These are phyloP conservation scores for Pythium insidiosum DNA, from an alignment of 352 stramenopile genomes.

Conservation along the genomic window DNA sequence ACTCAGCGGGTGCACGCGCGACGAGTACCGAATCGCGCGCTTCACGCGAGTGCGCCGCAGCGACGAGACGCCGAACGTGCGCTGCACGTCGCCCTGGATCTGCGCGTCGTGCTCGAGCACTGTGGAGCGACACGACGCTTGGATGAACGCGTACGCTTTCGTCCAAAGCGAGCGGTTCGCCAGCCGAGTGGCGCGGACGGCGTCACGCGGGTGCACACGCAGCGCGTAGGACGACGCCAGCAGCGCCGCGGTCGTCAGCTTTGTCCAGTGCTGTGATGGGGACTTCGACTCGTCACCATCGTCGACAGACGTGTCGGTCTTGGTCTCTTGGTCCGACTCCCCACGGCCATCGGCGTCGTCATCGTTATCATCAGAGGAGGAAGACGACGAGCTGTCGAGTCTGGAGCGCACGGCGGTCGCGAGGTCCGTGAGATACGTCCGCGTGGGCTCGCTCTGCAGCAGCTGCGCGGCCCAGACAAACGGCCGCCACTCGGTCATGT, in stretches of 20 bases:
- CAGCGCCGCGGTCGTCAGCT: neutral
- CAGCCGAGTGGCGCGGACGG: neutral
- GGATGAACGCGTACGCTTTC: conserved; percentile 43
- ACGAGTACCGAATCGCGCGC: no score
- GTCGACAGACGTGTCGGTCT: neutral
- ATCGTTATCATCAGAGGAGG: neutral
- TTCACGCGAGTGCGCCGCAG: conserved; percentile 19
- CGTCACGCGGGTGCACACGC: conserved; percentile 2
- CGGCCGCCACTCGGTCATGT: no score
- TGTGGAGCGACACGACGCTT: conserved; percentile 26
- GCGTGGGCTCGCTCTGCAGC: conserved; percentile 36
- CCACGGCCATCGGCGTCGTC: conserved; percentile 35
- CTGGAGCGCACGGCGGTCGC: conserved; percentile 35
- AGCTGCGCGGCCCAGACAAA: conserved; percentile 39
- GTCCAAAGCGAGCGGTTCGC: conserved; percentile 7
- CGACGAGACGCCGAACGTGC: conserved; percentile 59
- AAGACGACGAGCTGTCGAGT: conserved; percentile 22
- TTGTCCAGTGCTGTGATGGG: neutral
- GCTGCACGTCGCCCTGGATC: conserved; percentile 55
- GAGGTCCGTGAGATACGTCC: conserved; percentile 39
- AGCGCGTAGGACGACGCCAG: conserved; percentile 4
- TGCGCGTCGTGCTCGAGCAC: conserved; percentile 50
- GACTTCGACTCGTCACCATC: neutral
- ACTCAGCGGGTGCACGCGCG: conserved; percentile 5
- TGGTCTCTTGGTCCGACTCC: conserved; percentile 3